Evolutionary conservation across 2,329 filamentous ascomycete genomes (phyloP).

Genomic region (Cadophora gregata): DNA sequence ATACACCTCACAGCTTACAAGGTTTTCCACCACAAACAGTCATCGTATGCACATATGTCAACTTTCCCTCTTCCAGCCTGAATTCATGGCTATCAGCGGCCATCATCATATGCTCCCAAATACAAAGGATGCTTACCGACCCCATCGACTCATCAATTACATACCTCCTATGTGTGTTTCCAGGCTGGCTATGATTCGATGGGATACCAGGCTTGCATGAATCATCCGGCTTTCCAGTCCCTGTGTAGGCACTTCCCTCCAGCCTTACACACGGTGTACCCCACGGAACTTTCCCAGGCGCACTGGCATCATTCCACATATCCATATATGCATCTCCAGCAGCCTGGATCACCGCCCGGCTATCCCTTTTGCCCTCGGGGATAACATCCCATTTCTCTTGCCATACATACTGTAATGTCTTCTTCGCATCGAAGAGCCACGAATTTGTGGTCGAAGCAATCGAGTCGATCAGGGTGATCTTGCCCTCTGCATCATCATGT

Average conservation of each 20-base stretch:
- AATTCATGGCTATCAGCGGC: constrained; percentile 31
- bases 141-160: constrained; percentile 28
- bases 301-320: constrained; percentile 21
- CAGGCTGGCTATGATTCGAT: constrained; percentile 25
- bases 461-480: constrained; percentile 20
- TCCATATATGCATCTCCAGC: constrained; percentile 25
- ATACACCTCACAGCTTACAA: constrained; percentile 13
- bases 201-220: constrained; percentile 30
- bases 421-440: constrained; percentile 29
- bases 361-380: constrained; percentile 22
- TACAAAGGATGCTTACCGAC: constrained; percentile 25
- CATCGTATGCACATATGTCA: constrained; percentile 32
- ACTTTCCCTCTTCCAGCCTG: constrained; percentile 27
- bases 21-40: constrained; percentile 27
- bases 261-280: constrained; percentile 22
- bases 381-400: constrained; percentile 25
- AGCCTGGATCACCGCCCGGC: constrained; percentile 19
- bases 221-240: constrained; percentile 25
- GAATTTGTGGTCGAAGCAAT: constrained; percentile 26
- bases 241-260: constrained; percentile 26
- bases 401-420: constrained; percentile 24
- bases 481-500: constrained; percentile 9
- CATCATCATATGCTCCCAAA: constrained; percentile 31
- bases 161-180: constrained; percentile 27
- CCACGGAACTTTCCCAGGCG: constrained; percentile 17